These are phyloP conservation scores for Brassica hybrid DNA, from an alignment of 441 rosid genomes.

Conservation along the genomic window DNA sequence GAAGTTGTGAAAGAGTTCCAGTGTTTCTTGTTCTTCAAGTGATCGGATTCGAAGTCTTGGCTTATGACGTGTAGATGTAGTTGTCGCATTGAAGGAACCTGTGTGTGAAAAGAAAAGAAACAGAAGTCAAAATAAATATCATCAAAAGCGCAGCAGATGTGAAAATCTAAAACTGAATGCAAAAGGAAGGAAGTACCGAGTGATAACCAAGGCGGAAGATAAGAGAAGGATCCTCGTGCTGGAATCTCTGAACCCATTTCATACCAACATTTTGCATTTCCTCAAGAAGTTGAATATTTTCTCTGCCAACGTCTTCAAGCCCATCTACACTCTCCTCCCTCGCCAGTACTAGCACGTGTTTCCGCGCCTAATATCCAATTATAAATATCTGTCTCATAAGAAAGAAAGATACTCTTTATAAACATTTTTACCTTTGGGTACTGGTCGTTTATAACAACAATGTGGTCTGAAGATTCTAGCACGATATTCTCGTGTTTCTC, in stretches of 20 bases:
- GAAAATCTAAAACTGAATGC: conserved; percentile 12
- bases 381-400: neutral
- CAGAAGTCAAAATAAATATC: too few species aligned
- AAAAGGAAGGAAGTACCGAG: conserved; percentile 49
- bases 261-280: conserved; percentile 74
- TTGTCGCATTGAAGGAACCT: conserved; percentile 91
- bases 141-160: neutral
- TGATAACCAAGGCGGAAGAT: conserved; percentile 94
- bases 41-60: conserved; percentile 84
- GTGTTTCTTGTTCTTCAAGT: conserved; percentile 88
- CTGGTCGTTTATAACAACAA: conserved; percentile 57
- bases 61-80: conserved; percentile 94
- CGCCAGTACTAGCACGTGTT: conserved; percentile 75
- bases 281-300: conserved; percentile 62
- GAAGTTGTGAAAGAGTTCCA: conserved; percentile 90
- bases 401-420: neutral
- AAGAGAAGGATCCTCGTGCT: conserved; percentile 69
- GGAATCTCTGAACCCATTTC: conserved; percentile 72
- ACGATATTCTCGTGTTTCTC: conserved; percentile 62
- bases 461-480: conserved; percentile 63
- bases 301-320: conserved; percentile 65
- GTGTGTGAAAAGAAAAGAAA: conserved; percentile 19
- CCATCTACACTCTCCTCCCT: conserved; percentile 63
- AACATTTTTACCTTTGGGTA: conserved; percentile 72
- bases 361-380: conserved; percentile 61